A percentile compares a stretch with the other conserved stretches of the same genome.
phyloP scores from a whole-genome alignment of 176 grass and related monocot genomes.

The Poa annua region DNA sequence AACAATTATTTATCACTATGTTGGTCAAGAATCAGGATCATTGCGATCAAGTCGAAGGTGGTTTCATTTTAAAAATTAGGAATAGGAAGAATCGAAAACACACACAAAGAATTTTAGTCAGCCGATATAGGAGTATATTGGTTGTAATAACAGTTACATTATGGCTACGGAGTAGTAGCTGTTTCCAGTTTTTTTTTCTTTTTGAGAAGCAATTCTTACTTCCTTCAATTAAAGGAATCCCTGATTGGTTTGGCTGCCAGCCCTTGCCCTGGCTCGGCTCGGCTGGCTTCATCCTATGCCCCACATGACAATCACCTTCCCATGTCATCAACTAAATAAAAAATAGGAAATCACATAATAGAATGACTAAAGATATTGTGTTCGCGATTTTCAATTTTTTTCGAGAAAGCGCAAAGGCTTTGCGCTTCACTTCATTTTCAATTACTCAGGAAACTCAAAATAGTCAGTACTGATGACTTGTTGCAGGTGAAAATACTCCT shows the following conservation, averaged over 20 bases:
- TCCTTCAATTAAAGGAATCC: conserved; percentile 5
- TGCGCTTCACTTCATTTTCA: no score
- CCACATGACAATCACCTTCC: not conserved
- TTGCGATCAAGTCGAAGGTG: not conserved
- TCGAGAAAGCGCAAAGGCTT: no score
- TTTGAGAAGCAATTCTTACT: not conserved
- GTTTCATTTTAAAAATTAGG: not conserved
- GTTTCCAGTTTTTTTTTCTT: no score
- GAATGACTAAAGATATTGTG: not conserved
- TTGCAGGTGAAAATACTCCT: no score
- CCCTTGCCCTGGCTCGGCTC: not conserved
- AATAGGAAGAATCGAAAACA: no score
- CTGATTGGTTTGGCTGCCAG: not conserved
- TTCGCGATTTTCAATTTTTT: no score
- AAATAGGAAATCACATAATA: not conserved
- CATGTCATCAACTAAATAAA: not conserved
- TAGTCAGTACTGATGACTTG: not conserved
- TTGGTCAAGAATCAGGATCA: not conserved
- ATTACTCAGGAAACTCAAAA: not conserved
- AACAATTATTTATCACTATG: conserved; percentile 13
- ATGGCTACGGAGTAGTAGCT: no score
- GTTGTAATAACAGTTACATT: no score
- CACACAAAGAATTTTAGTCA: no score
- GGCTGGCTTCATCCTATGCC: not conserved
- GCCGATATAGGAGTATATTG: no score